Conservation (phyloP, 768 basidiomycete species). For the Xerocomellus intermedius region DNA sequence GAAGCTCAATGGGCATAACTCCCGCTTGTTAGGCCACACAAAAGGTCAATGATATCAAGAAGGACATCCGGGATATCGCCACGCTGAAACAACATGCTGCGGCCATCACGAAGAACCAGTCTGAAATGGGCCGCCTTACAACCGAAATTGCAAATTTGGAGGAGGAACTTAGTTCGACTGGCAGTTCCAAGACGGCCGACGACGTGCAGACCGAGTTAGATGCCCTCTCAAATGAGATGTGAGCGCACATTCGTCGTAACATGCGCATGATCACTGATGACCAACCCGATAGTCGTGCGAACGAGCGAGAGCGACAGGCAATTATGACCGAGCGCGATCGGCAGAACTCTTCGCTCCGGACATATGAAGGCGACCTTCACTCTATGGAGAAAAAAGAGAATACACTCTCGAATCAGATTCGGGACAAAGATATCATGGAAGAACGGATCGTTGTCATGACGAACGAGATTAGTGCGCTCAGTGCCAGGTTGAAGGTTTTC, state of each 20-base stretch:
- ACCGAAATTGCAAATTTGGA: slow-evolving; percentile 66
- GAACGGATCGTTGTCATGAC: slow-evolving; percentile 56
- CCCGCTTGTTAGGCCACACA: slow-evolving; percentile 45
- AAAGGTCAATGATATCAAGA: slow-evolving; percentile 51
- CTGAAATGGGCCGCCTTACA: slow-evolving; percentile 57
- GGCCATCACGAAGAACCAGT: slow-evolving; percentile 56
- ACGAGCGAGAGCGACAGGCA: slow-evolving; percentile 60
- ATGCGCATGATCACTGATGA: neutral
- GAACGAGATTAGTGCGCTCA: slow-evolving; percentile 49
- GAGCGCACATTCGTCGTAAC: slow-evolving; percentile 21
- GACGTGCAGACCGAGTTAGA: slow-evolving; percentile 83
- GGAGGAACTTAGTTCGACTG: slow-evolving; percentile 63
- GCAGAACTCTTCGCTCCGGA: slow-evolving; percentile 49
- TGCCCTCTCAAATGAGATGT: slow-evolving; percentile 64
- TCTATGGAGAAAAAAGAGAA: slow-evolving; percentile 60
- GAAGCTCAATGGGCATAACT: neutral
- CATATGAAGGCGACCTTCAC: slow-evolving; percentile 60
- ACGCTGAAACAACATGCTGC: slow-evolving; percentile 59
- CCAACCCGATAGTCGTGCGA: slow-evolving; percentile 48
- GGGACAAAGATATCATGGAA: slow-evolving; percentile 57
- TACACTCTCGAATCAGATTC: slow-evolving; percentile 53
- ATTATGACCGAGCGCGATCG: slow-evolving; percentile 63
- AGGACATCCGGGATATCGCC: slow-evolving; percentile 59
- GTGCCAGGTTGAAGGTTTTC: slow-evolving; percentile 50
- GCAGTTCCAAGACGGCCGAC: slow-evolving; percentile 77